Conservation (phyloP, 495 filamentous ascomycete genomes). For the Aspergillus biplanus region DNA sequence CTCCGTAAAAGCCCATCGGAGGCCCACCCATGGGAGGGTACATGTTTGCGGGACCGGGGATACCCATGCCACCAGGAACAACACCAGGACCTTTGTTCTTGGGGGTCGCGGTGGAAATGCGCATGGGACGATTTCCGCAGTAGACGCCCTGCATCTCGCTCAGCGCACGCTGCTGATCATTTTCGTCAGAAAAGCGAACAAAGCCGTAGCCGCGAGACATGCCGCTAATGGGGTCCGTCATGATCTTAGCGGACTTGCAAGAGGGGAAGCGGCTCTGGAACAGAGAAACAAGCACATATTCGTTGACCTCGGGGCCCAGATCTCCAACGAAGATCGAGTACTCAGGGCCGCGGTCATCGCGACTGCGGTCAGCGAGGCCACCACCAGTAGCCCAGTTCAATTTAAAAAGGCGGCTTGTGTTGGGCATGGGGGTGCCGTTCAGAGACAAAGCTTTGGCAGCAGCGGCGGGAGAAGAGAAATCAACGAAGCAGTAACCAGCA, state of each 20-base stretch:
- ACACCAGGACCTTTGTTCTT: slow-evolving; percentile 84
- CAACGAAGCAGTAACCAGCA: slow-evolving; percentile 98
- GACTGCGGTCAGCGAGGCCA: slow-evolving; percentile 89
- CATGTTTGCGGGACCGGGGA: slow-evolving; percentile 52
- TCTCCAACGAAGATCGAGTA: slow-evolving; percentile 98
- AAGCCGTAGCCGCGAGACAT: slow-evolving; percentile 99
- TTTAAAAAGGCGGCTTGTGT: slow-evolving; percentile 95
- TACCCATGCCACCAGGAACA: slow-evolving; percentile 60
- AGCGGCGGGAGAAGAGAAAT: slow-evolving; percentile 82
- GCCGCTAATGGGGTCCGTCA: slow-evolving; percentile 97
- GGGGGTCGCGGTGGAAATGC: slow-evolving; percentile 95
- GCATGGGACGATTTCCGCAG: slow-evolving; percentile 98
- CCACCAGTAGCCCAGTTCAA: slow-evolving; percentile 99
- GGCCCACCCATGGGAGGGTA: slow-evolving; percentile 75
- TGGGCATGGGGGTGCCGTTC: slow-evolving; percentile 90
- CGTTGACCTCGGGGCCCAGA: slow-evolving; percentile 96
- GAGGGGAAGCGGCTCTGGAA: slow-evolving; percentile 96
- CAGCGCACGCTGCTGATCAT: slow-evolving; percentile 91
- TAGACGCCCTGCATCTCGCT: slow-evolving; percentile 99
- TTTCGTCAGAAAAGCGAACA: slow-evolving; percentile 92
- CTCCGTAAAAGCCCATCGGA: slow-evolving; percentile 79
- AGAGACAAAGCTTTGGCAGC: slow-evolving; percentile 87
- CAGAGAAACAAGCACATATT: slow-evolving; percentile 94
- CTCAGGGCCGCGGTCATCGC: slow-evolving; percentile 94
- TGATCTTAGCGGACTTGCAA: slow-evolving; percentile 99